Percentiles rank a stretch among this genome's conserved stretches.
Conservation (phyloP, 495 filamentous ascomycete genomes). For the Daldinia grandis region DNA sequence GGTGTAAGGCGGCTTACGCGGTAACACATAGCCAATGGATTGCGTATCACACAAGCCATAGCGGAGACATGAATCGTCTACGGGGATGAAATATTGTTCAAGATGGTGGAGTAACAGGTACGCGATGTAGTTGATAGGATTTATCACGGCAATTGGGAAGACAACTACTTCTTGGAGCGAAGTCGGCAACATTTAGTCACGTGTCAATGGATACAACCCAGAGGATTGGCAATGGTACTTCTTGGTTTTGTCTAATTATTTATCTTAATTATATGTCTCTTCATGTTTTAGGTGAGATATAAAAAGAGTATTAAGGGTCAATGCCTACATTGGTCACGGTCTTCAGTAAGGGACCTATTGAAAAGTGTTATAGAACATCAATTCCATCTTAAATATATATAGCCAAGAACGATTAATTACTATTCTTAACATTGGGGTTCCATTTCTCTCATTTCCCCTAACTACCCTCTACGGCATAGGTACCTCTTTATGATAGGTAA, state of each 20-base stretch:
- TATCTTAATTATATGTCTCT: not conserved
- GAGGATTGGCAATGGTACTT: not conserved
- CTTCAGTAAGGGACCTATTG: too few relatives aligned
- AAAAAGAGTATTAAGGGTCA: too few relatives aligned
- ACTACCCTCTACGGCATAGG: too few relatives aligned
- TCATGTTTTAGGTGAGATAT: not conserved
- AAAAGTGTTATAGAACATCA: too few relatives aligned
- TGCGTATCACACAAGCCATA: constrained; percentile 23
- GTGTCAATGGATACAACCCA: constrained; percentile 7
- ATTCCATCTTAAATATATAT: too few relatives aligned
- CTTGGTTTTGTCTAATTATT: not conserved
- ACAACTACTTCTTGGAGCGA: constrained; percentile 10
- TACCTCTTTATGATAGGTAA: too few relatives aligned
- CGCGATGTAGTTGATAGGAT: not conserved
- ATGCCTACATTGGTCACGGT: too few relatives aligned
- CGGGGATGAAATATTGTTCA: not conserved
- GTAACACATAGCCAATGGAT: not conserved
- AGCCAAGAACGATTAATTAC: too few relatives aligned
- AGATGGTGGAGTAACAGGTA: not conserved
- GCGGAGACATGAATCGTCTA: not conserved
- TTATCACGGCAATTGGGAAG: not conserved
- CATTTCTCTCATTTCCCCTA: too few relatives aligned
- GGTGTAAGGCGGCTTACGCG: constrained; percentile 1
- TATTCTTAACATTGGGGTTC: too few relatives aligned
- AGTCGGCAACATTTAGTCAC: constrained; percentile 25